Evolutionary conservation across 495 filamentous ascomycete species (phyloP).

Genomic region (Talaromyces liani): DNA sequence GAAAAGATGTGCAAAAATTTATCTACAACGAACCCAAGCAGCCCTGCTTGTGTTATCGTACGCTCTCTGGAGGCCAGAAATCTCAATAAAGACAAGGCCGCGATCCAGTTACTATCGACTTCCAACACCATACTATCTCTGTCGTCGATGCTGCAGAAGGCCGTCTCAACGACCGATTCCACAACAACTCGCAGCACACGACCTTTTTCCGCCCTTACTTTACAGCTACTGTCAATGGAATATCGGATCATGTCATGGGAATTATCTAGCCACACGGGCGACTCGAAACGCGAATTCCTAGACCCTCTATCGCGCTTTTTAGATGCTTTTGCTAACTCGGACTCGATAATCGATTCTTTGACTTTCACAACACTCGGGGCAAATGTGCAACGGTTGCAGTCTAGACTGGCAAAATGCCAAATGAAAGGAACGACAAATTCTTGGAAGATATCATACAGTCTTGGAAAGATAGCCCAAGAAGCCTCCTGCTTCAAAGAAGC

Average conservation of each 20-base stretch:
- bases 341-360: slow-evolving; percentile 28
- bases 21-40: slow-evolving; percentile 41
- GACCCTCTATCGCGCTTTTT: slow-evolving; percentile 63
- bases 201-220: slow-evolving; percentile 42
- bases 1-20: slow-evolving; percentile 41
- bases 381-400: slow-evolving; percentile 33
- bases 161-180: slow-evolving; percentile 30
- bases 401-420: not conserved
- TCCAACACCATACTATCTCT: slow-evolving; percentile 61
- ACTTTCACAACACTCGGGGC: slow-evolving; percentile 34
- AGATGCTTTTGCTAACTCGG: slow-evolving; percentile 50
- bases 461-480: slow-evolving; percentile 40
- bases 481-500: slow-evolving; percentile 38
- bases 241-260: slow-evolving; percentile 64
- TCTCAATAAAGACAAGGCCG: slow-evolving; percentile 49
- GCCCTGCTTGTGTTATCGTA: slow-evolving; percentile 59
- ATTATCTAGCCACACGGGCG: slow-evolving; percentile 57
- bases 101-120: slow-evolving; percentile 61
- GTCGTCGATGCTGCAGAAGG: slow-evolving; percentile 32
- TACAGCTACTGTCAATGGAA: slow-evolving; percentile 63
- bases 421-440: not conserved
- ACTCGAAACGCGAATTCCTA: slow-evolving; percentile 61
- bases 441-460: slow-evolving; percentile 24
- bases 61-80: slow-evolving; percentile 35
- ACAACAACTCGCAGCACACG: slow-evolving; percentile 42